Base-by-base conservation (phyloP, 2,329 filamentous ascomycete genomes). In the Dactylellina haptotyla region DNA sequence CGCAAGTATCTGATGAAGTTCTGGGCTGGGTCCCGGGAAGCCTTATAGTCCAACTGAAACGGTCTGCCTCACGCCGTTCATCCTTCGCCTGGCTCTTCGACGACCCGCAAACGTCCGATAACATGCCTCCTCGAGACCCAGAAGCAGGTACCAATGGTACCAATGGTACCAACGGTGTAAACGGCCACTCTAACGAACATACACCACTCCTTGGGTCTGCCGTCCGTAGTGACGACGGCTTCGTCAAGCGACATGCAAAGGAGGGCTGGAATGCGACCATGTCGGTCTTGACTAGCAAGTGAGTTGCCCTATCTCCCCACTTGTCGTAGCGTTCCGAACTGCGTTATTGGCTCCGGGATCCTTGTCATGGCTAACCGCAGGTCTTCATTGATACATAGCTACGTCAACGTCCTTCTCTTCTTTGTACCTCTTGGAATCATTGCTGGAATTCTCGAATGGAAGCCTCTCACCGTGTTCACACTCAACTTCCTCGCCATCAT, bases 401-500 rank as follows among this genome's bases (percentile, higher is more conserved):
- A 78, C 80, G 88, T 85, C 80, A 94, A 93, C 80, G 85, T 89
- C 76, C 84, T 89, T 61, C 88, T 95, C 75, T 83, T 92, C 72
- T 88, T 89, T 78, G 91, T 93, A 6, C 90, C 90, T 8, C 80
- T 91, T 43, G 90, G 90, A 74, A 90, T 93, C 75, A 78, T 88
- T 59, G 87, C 90, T 70, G 90, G 89, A 70, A 81, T 83, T 12
- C 78, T 87, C 71, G 82, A 83, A 50, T 90, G 89, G 88, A 84
- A 85, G 78, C 85, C 90, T 0, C 87, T 88, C 9, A 85, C 86
- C 63, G 86, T 92, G 76, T 93, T 93, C 80, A 83, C 87, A 53
- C 85, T 93, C 80, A 93, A 93, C 82, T 93, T 93, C 82, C 85
- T 93, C 77, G 90, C 90, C 77, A 92, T 93, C 76, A 88, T 93